Evolutionary conservation across 768 basidiomycete species (phyloP).

Genomic region (Suillus subluteus): DNA sequence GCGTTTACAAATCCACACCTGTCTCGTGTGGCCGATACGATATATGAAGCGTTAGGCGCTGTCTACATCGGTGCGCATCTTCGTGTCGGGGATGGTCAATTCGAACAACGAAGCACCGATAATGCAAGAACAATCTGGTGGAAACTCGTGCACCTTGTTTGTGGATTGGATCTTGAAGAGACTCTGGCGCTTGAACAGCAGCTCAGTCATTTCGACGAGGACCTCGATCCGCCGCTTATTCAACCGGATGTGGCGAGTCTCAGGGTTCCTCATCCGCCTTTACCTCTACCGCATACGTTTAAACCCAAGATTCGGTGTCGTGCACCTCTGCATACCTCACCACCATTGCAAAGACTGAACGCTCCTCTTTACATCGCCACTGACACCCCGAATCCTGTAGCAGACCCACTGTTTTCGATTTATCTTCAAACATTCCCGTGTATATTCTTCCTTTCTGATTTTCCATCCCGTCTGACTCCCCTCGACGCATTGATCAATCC

Average conservation of each 20-base stretch:
- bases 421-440: slow-evolving; percentile 67
- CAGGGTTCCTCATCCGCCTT: slow-evolving; percentile 30
- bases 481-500: slow-evolving; percentile 44
- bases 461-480: slow-evolving; percentile 34
- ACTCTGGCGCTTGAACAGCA: slow-evolving; percentile 34
- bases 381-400: slow-evolving; percentile 34
- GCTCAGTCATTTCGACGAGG: slow-evolving; percentile 6
- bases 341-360: slow-evolving; percentile 47
- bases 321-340: slow-evolving; percentile 37
- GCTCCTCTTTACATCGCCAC: slow-evolving; percentile 42
- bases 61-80: slow-evolving; percentile 68
- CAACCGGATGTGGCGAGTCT: slow-evolving; percentile 23
- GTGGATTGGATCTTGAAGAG: slow-evolving; percentile 45
- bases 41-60: slow-evolving; percentile 48
- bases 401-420: slow-evolving; percentile 45
- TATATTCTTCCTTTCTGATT: slow-evolving; percentile 60
- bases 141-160: slow-evolving; percentile 52
- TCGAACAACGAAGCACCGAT: slow-evolving; percentile 44
- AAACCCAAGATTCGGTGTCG: slow-evolving; percentile 39
- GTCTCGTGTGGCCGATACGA: slow-evolving; percentile 43
- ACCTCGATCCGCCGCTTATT: slow-evolving; percentile 23
- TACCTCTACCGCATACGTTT: slow-evolving; percentile 26
- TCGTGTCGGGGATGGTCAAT: slow-evolving; percentile 40
- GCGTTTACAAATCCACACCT: slow-evolving; percentile 55
- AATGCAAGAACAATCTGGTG: slow-evolving; percentile 60